A percentile compares a stretch with the other conserved stretches of the same genome.
Evolutionary conservation across 2,329 filamentous ascomycete genomes (phyloP).

Genomic region (Thermomyces lanuginosus): DNA sequence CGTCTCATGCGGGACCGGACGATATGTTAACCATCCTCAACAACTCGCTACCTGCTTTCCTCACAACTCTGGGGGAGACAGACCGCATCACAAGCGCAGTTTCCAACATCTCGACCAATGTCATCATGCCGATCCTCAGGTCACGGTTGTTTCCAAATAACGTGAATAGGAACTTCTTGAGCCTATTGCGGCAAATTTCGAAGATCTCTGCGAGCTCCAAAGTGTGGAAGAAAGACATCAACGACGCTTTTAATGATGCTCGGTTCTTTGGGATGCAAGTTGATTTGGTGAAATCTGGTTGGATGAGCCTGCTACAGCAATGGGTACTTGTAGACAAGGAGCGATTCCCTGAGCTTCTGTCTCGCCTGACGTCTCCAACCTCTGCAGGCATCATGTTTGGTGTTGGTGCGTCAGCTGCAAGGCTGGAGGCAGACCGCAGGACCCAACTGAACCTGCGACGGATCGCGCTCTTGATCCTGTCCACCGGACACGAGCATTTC

Average conservation of each 20-base stretch:
- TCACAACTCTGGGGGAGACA: slow-evolving; percentile 67
- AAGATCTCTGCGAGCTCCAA: slow-evolving; percentile 68
- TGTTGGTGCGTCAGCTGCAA: slow-evolving; percentile 85
- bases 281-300: slow-evolving; percentile 50
- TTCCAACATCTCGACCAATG: slow-evolving; percentile 62
- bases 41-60: slow-evolving; percentile 60
- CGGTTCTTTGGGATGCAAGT: slow-evolving; percentile 64
- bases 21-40: slow-evolving; percentile 69
- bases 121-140: slow-evolving; percentile 66
- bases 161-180: slow-evolving; percentile 53
- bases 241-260: slow-evolving; percentile 79
- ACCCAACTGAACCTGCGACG: slow-evolving; percentile 80
- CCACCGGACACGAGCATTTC: slow-evolving; percentile 62
- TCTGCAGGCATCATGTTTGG: slow-evolving; percentile 96
- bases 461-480: slow-evolving; percentile 62
- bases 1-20: slow-evolving; percentile 39
- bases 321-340: slow-evolving; percentile 82
- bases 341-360: slow-evolving; percentile 62
- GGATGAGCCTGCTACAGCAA: slow-evolving; percentile 70
- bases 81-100: slow-evolving; percentile 70
- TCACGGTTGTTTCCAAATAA: slow-evolving; percentile 79
- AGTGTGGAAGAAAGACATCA: slow-evolving; percentile 80
- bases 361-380: slow-evolving; percentile 64
- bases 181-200: slow-evolving; percentile 59
- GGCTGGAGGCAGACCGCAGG: slow-evolving; percentile 86